phyloP scores from a whole-genome alignment of 345 rosid species.

The Populus deltoides region DNA sequence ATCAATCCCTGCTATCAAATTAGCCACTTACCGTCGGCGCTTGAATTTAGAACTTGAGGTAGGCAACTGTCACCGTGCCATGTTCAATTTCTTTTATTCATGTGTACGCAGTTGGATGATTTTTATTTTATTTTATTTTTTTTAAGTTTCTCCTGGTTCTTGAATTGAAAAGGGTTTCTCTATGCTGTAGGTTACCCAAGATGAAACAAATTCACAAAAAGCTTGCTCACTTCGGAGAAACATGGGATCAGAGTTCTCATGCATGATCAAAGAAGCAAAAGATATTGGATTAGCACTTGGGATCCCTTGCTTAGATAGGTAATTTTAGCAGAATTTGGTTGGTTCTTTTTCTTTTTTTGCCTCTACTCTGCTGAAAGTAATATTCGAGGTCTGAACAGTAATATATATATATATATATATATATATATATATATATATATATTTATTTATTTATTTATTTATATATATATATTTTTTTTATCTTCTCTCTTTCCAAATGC shows the following conservation, averaged over 20 bases:
- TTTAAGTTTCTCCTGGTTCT: neutral
- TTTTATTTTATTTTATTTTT: neutral
- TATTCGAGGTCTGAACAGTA: neutral
- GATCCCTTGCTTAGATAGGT: constrained; percentile 91
- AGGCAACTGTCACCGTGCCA: neutral
- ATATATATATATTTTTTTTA: neutral
- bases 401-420: neutral
- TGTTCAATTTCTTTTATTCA: neutral
- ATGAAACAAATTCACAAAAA: constrained; percentile 40
- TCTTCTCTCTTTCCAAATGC: constrained; percentile 19
- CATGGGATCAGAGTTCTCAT: constrained; percentile 88
- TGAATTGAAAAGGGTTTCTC: neutral
- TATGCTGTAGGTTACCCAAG: constrained; percentile 46
- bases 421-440: neutral
- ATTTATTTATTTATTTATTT: too few species aligned
- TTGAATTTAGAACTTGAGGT: constrained; percentile 64
- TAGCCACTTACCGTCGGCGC: constrained; percentile 69
- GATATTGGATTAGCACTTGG: constrained; percentile 73
- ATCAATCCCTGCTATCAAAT: constrained; percentile 83
- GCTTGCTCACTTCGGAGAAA: constrained; percentile 67
- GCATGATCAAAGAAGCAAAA: constrained; percentile 85
- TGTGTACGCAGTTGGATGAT: neutral
- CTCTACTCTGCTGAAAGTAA: neutral
- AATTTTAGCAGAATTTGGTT: constrained; percentile 11
- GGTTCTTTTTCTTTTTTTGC: neutral